A percentile compares a stretch with the other conserved stretches of the same genome.
Conservation (phyloP, 2,329 filamentous ascomycete species). For the Xylariaceae sp. region DNA sequence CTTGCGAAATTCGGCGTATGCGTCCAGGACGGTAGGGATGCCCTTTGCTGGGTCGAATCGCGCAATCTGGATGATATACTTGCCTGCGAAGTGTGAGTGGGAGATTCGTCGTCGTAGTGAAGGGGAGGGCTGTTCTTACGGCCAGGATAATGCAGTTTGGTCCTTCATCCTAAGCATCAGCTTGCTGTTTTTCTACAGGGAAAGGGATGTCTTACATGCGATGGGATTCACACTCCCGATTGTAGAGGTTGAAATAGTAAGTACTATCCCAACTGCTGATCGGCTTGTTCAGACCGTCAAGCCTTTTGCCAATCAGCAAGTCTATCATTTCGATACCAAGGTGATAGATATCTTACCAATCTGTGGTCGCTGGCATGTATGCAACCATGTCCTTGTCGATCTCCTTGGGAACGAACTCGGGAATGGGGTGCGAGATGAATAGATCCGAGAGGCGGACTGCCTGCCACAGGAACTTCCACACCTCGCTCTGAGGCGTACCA, state of each 20-base stretch:
- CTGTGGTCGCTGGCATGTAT: constrained; percentile 75
- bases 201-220: constrained; percentile 39
- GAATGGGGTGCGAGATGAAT: constrained; percentile 78
- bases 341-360: constrained; percentile 49
- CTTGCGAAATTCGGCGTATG: constrained; percentile 67
- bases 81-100: constrained; percentile 37
- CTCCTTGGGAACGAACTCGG: constrained; percentile 64
- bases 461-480: constrained; percentile 72
- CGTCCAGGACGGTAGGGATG: constrained; percentile 69
- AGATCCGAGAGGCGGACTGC: constrained; percentile 66
- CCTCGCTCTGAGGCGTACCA: constrained; percentile 63
- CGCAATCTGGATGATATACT: constrained; percentile 75
- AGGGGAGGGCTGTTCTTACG: neutral
- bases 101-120: neutral
- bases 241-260: constrained; percentile 73
- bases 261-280: constrained; percentile 64
- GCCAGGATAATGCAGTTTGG: constrained; percentile 5
- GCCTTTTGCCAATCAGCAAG: constrained; percentile 6
- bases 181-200: neutral
- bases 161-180: constrained; percentile 3
- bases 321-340: neutral
- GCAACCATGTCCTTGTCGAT: constrained; percentile 63
- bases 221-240: constrained; percentile 53
- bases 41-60: constrained; percentile 82
- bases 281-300: constrained; percentile 71